A percentile compares a stretch with the other conserved stretches of the same genome.
Conservation (phyloP, 306 rosid genomes). For the Sesbania bispinosa region DNA sequence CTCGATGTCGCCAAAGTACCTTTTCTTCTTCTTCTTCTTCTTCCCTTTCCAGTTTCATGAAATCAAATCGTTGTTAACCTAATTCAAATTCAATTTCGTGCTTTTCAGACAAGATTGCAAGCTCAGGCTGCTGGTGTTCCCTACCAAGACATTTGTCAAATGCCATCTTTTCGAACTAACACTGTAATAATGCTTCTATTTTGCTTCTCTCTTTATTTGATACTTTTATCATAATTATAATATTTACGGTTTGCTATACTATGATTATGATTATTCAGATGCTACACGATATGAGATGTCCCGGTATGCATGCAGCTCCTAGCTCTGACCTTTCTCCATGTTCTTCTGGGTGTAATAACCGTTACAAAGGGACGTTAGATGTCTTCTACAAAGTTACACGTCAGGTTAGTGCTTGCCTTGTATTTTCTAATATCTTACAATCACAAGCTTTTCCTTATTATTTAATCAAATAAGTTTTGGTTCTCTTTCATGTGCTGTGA, state of each 20-base stretch:
- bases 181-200: conserved; percentile 29
- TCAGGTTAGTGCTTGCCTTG: conserved; percentile 49
- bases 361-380: conserved; percentile 77
- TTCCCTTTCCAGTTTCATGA: too few species aligned
- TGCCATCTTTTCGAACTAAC: conserved; percentile 46
- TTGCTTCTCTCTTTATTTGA: not conserved
- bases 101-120: conserved; percentile 79
- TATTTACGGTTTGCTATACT: not conserved
- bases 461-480: not conserved
- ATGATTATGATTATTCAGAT: conserved; percentile 38
- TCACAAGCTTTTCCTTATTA: not conserved
- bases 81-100: too few species aligned
- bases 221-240: too few species aligned
- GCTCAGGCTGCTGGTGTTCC: conserved; percentile 97
- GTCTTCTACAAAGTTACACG: conserved; percentile 71
- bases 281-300: conserved; percentile 42
- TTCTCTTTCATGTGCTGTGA: not conserved
- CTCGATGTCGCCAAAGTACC: conserved; percentile 87
- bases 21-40: not conserved
- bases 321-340: conserved; percentile 39
- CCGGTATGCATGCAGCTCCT: conserved; percentile 29
- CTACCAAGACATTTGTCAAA: conserved; percentile 48
- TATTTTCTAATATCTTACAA: not conserved
- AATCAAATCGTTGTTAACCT: too few species aligned
- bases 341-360: conserved; percentile 41